Evolutionary conservation across 2,329 filamentous ascomycete species (phyloP).

Genomic region (Diaporthe sp.): DNA sequence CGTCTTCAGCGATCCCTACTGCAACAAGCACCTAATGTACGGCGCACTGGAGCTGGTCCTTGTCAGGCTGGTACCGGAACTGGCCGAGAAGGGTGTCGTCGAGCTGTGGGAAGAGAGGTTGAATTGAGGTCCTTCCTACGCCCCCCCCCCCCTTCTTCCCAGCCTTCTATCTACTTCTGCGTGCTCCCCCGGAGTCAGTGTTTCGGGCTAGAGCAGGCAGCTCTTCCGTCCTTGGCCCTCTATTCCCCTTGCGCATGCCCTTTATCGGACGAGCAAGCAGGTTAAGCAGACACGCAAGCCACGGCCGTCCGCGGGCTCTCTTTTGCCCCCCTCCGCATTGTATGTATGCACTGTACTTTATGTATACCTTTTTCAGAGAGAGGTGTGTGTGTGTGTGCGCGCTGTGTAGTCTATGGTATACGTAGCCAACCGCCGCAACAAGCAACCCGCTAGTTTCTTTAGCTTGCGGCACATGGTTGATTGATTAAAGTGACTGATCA

Average conservation of each 20-base stretch:
- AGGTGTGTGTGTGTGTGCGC: background rate
- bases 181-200: background rate
- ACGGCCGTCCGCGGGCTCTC: constrained; percentile 11
- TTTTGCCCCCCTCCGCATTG: background rate
- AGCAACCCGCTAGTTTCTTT: background rate
- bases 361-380: background rate
- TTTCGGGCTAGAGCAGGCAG: constrained; percentile 9
- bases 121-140: constrained; percentile 42
- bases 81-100: constrained; percentile 78
- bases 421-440: constrained; percentile 5
- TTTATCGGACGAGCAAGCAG: background rate
- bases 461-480: background rate
- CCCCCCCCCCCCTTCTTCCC: background rate
- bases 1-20: constrained; percentile 84
- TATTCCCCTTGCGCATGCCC: background rate
- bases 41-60: constrained; percentile 84
- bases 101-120: constrained; percentile 83
- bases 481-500: constrained; percentile 14
- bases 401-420: background rate
- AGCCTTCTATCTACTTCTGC: background rate
- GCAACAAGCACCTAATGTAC: constrained; percentile 94
- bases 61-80: constrained; percentile 86
- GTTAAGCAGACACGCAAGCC: background rate
- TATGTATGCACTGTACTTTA: constrained; percentile 4
- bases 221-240: background rate